These are phyloP conservation scores for Bryum argenteum DNA, from an alignment of 225 moss, liverwort and hornwort species.

Conservation along the genomic window DNA sequence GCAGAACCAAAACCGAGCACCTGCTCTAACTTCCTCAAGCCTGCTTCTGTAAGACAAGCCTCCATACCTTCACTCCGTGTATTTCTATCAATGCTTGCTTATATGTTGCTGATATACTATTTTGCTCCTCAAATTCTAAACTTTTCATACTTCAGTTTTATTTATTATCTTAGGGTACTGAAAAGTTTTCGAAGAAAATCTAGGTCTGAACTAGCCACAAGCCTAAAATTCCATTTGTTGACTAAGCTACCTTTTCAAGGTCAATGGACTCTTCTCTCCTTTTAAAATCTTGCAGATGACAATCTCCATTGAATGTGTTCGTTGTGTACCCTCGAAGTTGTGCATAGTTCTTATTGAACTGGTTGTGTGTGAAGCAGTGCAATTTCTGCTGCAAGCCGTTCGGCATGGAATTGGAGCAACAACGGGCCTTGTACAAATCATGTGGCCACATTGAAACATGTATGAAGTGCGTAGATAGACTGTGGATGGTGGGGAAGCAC, in stretches of 20 bases:
- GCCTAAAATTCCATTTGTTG: neutral
- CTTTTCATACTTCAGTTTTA: neutral
- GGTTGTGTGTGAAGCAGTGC: conserved; percentile 33
- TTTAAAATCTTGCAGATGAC: neutral
- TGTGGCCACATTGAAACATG: conserved; percentile 62
- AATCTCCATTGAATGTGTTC: neutral
- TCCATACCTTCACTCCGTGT: neutral
- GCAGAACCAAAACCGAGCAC: conserved; percentile 8
- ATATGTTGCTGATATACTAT: neutral
- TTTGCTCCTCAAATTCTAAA: neutral
- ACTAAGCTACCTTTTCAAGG: neutral
- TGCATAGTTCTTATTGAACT: neutral
- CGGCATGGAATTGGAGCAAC: conserved; percentile 40
- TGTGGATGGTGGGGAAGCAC: conserved; percentile 38
- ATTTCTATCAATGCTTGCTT: neutral
- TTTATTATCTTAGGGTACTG: neutral
- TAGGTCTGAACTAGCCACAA: neutral
- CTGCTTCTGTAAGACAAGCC: conserved; percentile 34
- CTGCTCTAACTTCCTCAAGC: conserved; percentile 19
- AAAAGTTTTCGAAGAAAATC: neutral
- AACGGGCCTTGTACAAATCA: conserved; percentile 41
- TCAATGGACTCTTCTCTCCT: neutral
- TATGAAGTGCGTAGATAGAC: conserved; percentile 42
- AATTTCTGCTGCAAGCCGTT: conserved; percentile 42
- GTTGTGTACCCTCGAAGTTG: neutral